Base-by-base conservation (phyloP, 2,329 filamentous ascomycete species). In the Hypoxylon sp. region DNA sequence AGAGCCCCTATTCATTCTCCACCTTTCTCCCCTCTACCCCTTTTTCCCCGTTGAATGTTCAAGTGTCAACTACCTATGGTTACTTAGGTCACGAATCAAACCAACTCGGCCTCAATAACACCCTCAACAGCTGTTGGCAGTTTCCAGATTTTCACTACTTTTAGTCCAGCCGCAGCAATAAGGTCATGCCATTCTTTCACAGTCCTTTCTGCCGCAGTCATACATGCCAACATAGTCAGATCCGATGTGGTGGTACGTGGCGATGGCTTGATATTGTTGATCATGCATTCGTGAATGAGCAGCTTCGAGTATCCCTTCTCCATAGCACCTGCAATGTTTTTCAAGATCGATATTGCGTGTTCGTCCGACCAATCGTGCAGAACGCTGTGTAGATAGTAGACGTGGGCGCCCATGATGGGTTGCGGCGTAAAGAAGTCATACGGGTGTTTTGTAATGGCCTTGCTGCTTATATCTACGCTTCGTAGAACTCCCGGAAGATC, bases 381-480 rank as follows among this genome's bases (percentile, higher is more conserved):
- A 5, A 82, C 73, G 0, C 68, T 70, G 37, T 75, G 70, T 7
- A 78, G 63, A 63, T 73, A 77, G 54, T 80, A 80, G 3, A 70
- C 73, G 3, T 74, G 73, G 0, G 81, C 81, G 2, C 79, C 81
- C 23, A 73, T 76, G 6, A 83, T 65, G 0, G 79, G 79, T 55
- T 83, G 80, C 4, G 76, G 73, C 0, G 73, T 77, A 58, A 82
- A 79, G 64, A 81, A 78, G 55, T 82, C 77, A 61, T 82, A 75
- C 1, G 70, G 65, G 54, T 73, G 71, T 2, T 73, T 65, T 3
- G 70, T 67, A 48, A 81, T 76, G 0, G 72, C 71, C 25, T 67
- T 55, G 12, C 73, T 43, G 0, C 68, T 54, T 2, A 55, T n/a
- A 4, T 67, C 56, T 5, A 76, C 61, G 41, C 80, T 77, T 61